Percentiles rank a stretch among this genome's conserved stretches.
Conservation (phyloP, 192 early-diverging fungal genomes). For the Coemansia sp. region DNA sequence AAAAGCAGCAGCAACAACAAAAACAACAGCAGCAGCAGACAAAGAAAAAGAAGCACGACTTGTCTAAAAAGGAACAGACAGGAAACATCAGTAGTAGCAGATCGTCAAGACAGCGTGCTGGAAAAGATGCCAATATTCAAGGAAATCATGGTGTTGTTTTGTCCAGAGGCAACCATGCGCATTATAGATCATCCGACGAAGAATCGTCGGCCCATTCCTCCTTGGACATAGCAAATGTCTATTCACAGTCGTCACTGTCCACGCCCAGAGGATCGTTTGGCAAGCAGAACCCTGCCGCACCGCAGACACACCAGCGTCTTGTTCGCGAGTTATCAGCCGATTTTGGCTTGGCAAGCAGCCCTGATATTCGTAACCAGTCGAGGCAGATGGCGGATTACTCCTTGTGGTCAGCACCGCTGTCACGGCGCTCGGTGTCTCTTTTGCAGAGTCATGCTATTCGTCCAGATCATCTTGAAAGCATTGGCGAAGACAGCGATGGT, state of each 20-base stretch:
- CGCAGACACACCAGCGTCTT: slow-evolving; percentile 19
- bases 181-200: slow-evolving; percentile 45
- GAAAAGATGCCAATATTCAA: slow-evolving; percentile 16
- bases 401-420: slow-evolving; percentile 37
- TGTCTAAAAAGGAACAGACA: slow-evolving; percentile 21
- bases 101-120: slow-evolving; percentile 24
- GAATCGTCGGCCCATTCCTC: slow-evolving; percentile 22
- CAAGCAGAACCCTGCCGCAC: slow-evolving; percentile 6
- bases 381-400: slow-evolving; percentile 29
- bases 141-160: slow-evolving; percentile 11
- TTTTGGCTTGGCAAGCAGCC: slow-evolving; percentile 12
- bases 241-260: slow-evolving; percentile 25
- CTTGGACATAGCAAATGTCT: slow-evolving; percentile 27
- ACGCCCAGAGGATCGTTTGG: slow-evolving; percentile 43
- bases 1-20: slow-evolving; percentile 31
- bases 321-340: slow-evolving; percentile 44
- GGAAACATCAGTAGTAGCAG: slow-evolving; percentile 7
- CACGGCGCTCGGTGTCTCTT: slow-evolving; percentile 45
- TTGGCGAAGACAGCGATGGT: slow-evolving; percentile 40
- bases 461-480: slow-evolving; percentile 36
- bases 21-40: slow-evolving; percentile 22
- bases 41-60: slow-evolving; percentile 38
- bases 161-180: slow-evolving; percentile 14
- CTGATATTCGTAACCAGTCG: slow-evolving; percentile 23
- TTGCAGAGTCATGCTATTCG: slow-evolving; percentile 27